phyloP scores from a whole-genome alignment of 192 early-diverging fungal species.

The Backusella liffmaniae region DNA sequence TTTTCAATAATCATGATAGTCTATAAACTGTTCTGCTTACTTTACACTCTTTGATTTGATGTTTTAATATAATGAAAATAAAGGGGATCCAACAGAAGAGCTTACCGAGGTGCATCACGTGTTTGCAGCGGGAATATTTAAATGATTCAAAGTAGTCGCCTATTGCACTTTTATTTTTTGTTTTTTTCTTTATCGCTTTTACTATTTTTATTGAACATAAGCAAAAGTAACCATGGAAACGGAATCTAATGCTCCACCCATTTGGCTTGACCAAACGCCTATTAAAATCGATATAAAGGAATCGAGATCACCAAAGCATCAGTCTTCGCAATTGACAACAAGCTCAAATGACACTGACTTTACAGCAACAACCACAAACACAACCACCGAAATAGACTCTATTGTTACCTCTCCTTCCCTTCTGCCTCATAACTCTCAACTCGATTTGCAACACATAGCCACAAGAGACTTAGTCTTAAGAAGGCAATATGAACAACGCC shows the following conservation, averaged over 20 bases:
- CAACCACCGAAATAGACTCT: neutral
- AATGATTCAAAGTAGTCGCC: neutral
- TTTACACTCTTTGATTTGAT: neutral
- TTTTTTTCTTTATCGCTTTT: conserved; percentile 3
- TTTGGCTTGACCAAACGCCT: neutral
- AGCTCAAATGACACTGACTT: conserved; percentile 11
- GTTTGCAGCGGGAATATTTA: conserved; percentile 1
- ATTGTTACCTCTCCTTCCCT: neutral
- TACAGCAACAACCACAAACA: neutral
- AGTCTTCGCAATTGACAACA: neutral
- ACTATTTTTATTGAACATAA: neutral
- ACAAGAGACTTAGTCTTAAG: conserved; percentile 1
- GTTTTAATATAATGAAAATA: neutral
- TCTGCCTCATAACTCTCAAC: neutral
- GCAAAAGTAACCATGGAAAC: neutral
- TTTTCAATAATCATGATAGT: neutral
- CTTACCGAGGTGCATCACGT: neutral
- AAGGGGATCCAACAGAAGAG: neutral
- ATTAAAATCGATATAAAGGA: neutral
- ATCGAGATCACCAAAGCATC: conserved; percentile 3
- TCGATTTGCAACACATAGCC: neutral
- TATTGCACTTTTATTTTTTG: neutral
- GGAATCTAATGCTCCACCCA: neutral
- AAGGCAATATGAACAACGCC: conserved; percentile 5
- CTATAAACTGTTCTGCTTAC: neutral